Conservation (phyloP, 179 eudicot species). For the Vitellaria paradoxa region DNA sequence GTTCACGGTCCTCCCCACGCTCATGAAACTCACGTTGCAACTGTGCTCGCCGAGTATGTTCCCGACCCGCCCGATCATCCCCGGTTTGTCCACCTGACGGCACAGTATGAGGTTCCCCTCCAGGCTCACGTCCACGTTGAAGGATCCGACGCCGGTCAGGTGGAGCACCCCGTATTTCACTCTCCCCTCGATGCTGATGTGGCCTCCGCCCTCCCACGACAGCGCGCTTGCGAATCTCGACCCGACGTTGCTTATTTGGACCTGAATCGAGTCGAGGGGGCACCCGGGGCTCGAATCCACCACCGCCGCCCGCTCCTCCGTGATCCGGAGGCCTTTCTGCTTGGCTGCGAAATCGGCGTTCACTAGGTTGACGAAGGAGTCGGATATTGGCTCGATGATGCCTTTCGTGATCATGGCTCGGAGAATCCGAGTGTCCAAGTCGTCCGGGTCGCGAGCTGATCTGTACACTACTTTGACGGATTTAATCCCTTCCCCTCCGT, state of each 20-base stretch:
- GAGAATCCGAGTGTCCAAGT: slow-evolving; percentile 11
- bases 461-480: not conserved
- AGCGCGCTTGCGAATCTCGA: slow-evolving; percentile 6
- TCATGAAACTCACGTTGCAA: slow-evolving; percentile 16
- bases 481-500: not conserved
- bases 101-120: slow-evolving; percentile 11
- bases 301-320: not conserved
- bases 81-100: slow-evolving; percentile 6
- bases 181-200: not conserved
- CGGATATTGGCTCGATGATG: slow-evolving; percentile 7
- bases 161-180: slow-evolving; percentile 7
- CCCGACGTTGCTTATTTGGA: slow-evolving; percentile 2
- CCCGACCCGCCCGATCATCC: slow-evolving; percentile 11
- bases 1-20: slow-evolving; percentile 6
- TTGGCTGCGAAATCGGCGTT: slow-evolving; percentile 12
- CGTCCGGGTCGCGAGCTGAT: slow-evolving; percentile 6
- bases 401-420: slow-evolving; percentile 14
- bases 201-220: not conserved
- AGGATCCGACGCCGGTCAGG: not conserved
- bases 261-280: not conserved
- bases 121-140: slow-evolving; percentile 15
- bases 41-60: not conserved
- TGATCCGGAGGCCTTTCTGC: slow-evolving; percentile 10
- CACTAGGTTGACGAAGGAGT: not conserved
- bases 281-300: not conserved